phyloP scores from a whole-genome alignment of 371 early-diverging fungal species.

The Conidiobolus incongruus region DNA sequence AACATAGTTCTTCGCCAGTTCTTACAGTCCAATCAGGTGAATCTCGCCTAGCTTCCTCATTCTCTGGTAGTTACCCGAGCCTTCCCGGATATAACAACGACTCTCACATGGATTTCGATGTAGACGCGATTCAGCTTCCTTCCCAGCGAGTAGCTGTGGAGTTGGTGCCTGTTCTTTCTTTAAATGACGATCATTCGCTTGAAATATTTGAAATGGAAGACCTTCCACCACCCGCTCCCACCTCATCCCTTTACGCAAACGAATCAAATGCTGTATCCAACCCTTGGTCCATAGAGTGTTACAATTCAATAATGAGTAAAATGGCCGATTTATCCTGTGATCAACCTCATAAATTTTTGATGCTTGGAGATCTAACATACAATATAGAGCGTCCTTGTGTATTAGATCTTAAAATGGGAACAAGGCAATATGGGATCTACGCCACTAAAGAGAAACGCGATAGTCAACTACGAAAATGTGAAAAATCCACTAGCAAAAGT shows the following conservation, averaged over 20 bases:
- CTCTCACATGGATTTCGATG: too few relatives aligned
- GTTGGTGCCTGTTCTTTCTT: too few relatives aligned
- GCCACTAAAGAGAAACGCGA: constrained; percentile 55
- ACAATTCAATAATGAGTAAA: constrained; percentile 9
- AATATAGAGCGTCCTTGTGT: constrained; percentile 74
- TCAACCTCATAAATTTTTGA: constrained; percentile 23
- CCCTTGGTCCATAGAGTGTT: constrained; percentile 31
- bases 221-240: too few relatives aligned
- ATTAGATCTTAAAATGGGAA: constrained; percentile 94
- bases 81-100: too few relatives aligned
- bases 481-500: constrained; percentile 63
- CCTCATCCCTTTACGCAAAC: background rate
- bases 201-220: constrained; percentile 16
- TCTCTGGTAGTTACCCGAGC: background rate
- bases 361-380: constrained; percentile 81
- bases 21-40: constrained; percentile 9
- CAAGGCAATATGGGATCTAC: constrained; percentile 83
- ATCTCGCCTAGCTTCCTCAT: background rate
- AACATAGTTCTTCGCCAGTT: constrained; percentile 7
- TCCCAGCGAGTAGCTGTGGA: too few relatives aligned
- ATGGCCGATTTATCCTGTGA: constrained; percentile 10
- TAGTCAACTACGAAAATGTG: constrained; percentile 77
- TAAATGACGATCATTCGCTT: constrained; percentile 5
- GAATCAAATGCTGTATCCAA: constrained; percentile 8
- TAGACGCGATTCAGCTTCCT: too few relatives aligned